phyloP scores from a whole-genome alignment of 768 basidiomycete genomes.

The Termitomyces sp. region DNA sequence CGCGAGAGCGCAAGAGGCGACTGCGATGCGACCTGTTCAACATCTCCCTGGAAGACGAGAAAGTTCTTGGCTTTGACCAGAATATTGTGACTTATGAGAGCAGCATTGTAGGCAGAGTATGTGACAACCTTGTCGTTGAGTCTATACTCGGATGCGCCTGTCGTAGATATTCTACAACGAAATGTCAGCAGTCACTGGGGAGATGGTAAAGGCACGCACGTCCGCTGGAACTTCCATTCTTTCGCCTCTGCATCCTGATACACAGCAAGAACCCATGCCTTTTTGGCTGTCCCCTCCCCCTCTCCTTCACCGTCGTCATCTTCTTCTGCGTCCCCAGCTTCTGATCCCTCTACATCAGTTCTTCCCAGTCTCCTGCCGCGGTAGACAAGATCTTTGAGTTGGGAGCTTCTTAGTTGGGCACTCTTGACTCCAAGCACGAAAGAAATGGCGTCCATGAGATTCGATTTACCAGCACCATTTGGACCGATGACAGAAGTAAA shows the following conservation, averaged over 20 bases:
- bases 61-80: slow-evolving; percentile 99
- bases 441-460: slow-evolving; percentile 99
- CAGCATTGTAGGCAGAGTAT: slow-evolving; percentile 84
- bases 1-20: slow-evolving; percentile 84
- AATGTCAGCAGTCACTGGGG: slow-evolving; percentile 1
- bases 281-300: slow-evolving; percentile 82
- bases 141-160: slow-evolving; percentile 87
- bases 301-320: slow-evolving; percentile 51
- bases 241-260: slow-evolving; percentile 72
- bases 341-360: slow-evolving; percentile 36
- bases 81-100: slow-evolving; percentile 86
- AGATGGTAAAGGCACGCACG: slow-evolving; percentile 47
- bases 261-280: slow-evolving; percentile 94
- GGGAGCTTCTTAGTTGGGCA: slow-evolving; percentile 86
- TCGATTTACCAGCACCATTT: slow-evolving; percentile 98
- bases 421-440: slow-evolving; percentile 97
- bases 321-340: slow-evolving; percentile 41
- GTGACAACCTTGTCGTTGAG: slow-evolving; percentile 79
- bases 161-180: slow-evolving; percentile 70
- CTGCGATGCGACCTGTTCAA: slow-evolving; percentile 95
- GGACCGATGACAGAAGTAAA: slow-evolving; percentile 98
- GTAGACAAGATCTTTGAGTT: slow-evolving; percentile 94
- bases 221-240: slow-evolving; percentile 89
- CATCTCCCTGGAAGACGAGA: slow-evolving; percentile 98
- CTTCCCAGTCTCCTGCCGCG: slow-evolving; percentile 72